A percentile compares a stretch with the other conserved stretches of the same genome.
These are phyloP conservation scores for Codiaeum variegatum DNA, from an alignment of 441 rosid species.

Conservation along the genomic window DNA sequence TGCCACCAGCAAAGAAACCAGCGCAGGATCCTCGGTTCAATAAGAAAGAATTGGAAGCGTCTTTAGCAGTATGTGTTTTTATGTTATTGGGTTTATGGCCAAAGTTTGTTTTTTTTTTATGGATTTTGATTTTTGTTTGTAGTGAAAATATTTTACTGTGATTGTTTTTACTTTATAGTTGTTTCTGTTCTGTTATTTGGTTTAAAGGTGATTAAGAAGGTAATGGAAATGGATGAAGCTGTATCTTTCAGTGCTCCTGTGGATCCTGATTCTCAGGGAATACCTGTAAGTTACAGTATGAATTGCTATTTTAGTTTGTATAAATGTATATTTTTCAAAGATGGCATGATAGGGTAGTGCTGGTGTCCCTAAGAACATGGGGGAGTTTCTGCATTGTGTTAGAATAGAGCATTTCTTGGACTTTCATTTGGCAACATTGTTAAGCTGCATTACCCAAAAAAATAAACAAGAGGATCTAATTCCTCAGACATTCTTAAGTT, in stretches of 20 bases:
- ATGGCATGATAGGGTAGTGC: neutral
- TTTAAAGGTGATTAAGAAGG: conserved; percentile 46
- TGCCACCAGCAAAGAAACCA: conserved; percentile 3
- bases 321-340: neutral
- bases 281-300: conserved; percentile 37
- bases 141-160: neutral
- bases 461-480: neutral
- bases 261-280: conserved; percentile 44
- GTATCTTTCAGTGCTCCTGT: conserved; percentile 44
- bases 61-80: conserved; percentile 34
- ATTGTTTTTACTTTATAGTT: neutral
- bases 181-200: neutral
- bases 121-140: neutral
- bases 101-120: neutral
- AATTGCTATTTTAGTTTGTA: neutral
- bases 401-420: neutral
- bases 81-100: conserved; percentile 3
- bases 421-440: neutral
- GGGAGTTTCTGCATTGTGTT: neutral
- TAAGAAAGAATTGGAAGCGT: conserved; percentile 41
- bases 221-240: conserved; percentile 60
- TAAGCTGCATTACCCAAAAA: neutral
- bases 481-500: neutral
- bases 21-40: conserved; percentile 28
- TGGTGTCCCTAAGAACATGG: neutral